phyloP scores from a whole-genome alignment of 768 basidiomycete species.

The Gymnopilus junonius region DNA sequence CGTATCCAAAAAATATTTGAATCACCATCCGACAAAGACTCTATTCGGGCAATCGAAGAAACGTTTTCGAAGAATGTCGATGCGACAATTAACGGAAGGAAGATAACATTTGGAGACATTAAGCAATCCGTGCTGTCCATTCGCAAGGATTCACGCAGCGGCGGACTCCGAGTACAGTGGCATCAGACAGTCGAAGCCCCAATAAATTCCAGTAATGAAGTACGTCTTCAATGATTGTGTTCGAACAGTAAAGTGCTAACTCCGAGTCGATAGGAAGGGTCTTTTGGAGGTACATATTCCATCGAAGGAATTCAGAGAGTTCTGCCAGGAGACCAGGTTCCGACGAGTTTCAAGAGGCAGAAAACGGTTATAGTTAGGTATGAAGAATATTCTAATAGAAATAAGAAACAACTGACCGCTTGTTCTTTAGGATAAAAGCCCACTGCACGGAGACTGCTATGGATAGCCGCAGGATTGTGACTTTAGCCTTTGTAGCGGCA shows the following conservation, averaged over 20 bases:
- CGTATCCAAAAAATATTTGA: slow-evolving; percentile 58
- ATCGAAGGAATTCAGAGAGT: slow-evolving; percentile 51
- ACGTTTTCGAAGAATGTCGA: slow-evolving; percentile 49
- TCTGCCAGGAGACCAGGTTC: slow-evolving; percentile 34
- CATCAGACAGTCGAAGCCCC: slow-evolving; percentile 48
- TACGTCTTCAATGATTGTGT: slow-evolving; percentile 29
- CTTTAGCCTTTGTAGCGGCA: slow-evolving; percentile 52
- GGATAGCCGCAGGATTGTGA: slow-evolving; percentile 54
- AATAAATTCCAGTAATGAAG: slow-evolving; percentile 45
- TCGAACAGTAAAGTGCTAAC: not conserved
- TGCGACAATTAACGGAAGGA: slow-evolving; percentile 48
- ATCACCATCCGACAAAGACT: slow-evolving; percentile 46
- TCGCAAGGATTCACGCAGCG: slow-evolving; percentile 38
- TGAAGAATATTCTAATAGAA: slow-evolving; percentile 18
- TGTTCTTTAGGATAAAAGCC: slow-evolving; percentile 26
- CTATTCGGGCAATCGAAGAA: slow-evolving; percentile 43
- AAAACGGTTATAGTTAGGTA: slow-evolving; percentile 57
- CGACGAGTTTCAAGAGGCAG: slow-evolving; percentile 48
- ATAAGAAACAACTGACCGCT: not conserved
- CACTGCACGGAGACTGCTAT: slow-evolving; percentile 4
- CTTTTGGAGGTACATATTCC: slow-evolving; percentile 53
- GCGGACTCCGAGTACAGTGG: slow-evolving; percentile 54
- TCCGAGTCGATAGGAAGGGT: slow-evolving; percentile 41
- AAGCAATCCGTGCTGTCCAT: slow-evolving; percentile 45
- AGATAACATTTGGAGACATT: slow-evolving; percentile 43